Evolutionary conservation across 306 rosid genomes (phyloP).

Genomic region (Rubus idaeus): DNA sequence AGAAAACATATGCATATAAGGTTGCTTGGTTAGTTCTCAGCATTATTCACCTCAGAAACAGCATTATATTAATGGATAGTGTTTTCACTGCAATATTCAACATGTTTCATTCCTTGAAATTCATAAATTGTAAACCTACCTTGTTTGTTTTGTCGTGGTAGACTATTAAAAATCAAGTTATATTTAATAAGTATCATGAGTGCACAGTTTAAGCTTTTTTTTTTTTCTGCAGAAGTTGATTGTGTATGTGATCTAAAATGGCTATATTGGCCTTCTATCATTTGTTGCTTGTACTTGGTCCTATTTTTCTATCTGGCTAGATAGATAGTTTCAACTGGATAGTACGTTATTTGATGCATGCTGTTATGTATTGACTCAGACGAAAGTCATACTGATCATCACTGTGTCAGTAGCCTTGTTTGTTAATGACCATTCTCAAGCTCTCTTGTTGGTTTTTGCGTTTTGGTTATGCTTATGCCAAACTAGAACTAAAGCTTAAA

Average conservation of each 20-base stretch:
- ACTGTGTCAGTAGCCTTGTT: background rate
- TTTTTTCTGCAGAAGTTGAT: background rate
- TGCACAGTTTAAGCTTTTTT: background rate
- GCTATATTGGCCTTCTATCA: background rate
- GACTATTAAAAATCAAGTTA: background rate
- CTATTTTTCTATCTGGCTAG: background rate
- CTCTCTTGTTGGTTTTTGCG: background rate
- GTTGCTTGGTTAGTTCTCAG: background rate
- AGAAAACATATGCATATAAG: conserved; percentile 9
- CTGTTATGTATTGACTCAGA: background rate
- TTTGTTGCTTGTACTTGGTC: background rate
- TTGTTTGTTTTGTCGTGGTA: background rate
- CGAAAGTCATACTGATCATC: background rate
- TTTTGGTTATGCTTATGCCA: conserved; percentile 1
- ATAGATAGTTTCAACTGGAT: background rate
- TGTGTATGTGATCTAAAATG: background rate
- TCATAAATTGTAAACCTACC: background rate
- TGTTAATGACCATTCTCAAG: background rate
- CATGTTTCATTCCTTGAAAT: background rate
- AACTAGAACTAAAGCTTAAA: background rate
- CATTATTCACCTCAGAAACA: background rate
- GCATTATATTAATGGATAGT: background rate
- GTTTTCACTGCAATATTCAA: background rate
- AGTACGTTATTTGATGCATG: background rate
- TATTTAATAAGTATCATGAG: background rate